These are phyloP conservation scores for Aspergillus neotritici DNA, from an alignment of 2,329 filamentous ascomycete genomes.

Conservation along the genomic window DNA sequence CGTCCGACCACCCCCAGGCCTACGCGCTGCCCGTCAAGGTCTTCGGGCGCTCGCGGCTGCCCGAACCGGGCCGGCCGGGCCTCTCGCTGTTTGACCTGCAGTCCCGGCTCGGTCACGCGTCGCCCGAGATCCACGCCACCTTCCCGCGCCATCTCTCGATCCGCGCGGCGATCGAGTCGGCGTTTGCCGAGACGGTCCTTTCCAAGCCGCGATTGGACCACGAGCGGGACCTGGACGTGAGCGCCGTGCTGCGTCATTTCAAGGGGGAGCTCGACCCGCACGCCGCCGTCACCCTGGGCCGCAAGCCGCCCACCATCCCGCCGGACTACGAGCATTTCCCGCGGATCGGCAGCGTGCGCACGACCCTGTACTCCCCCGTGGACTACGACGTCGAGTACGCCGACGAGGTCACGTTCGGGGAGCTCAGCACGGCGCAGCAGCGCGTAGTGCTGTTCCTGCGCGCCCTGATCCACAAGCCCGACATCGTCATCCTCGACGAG, in stretches of 20 bases:
- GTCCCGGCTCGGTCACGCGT: constrained; percentile 81
- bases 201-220: constrained; percentile 60
- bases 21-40: constrained; percentile 83
- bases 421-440: constrained; percentile 52
- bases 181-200: constrained; percentile 84
- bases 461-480: constrained; percentile 71
- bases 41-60: constrained; percentile 76
- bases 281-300: constrained; percentile 11
- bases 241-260: constrained; percentile 71
- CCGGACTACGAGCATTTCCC: constrained; percentile 15
- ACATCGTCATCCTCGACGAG: constrained; percentile 80
- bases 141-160: constrained; percentile 75
- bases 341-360: constrained; percentile 6
- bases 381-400: constrained; percentile 56
- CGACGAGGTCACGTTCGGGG: constrained; percentile 69
- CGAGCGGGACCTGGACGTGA: constrained; percentile 55
- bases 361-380: constrained; percentile 6
- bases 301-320: constrained; percentile 9
- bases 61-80: constrained; percentile 63
- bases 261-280: constrained; percentile 66
- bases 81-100: constrained; percentile 93
- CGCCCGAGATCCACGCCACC: constrained; percentile 87
- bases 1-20: constrained; percentile 90
- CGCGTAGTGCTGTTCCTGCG: constrained; percentile 79
- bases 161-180: constrained; percentile 70